phyloP scores from a whole-genome alignment of 169 alveolate species.

The Cryptosporidium sp. region DNA sequence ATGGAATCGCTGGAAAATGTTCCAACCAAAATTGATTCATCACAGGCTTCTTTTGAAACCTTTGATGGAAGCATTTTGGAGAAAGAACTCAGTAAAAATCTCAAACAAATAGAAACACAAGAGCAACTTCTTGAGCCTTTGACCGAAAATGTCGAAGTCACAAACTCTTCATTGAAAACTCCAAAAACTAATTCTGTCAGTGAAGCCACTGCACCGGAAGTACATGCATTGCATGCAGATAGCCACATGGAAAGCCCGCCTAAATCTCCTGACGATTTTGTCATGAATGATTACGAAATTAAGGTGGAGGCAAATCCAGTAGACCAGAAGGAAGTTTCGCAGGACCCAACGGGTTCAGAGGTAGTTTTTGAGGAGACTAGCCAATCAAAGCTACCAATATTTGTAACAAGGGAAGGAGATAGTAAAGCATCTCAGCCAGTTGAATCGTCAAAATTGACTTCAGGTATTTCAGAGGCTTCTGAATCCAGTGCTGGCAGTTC shows the following conservation, averaged over 20 bases:
- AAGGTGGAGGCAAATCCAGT: constrained; percentile 22
- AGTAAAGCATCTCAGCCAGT: neutral
- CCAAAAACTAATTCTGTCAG: constrained; percentile 33
- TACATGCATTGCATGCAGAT: constrained; percentile 2
- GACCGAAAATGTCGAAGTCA: constrained; percentile 9
- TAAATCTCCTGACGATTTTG: constrained; percentile 19
- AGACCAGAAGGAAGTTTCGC: constrained; percentile 2
- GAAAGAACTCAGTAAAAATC: neutral
- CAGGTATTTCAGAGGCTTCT: constrained; percentile 46
- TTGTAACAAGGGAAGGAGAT: neutral
- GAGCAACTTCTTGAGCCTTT: constrained; percentile 12
- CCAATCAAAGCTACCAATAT: constrained; percentile 53
- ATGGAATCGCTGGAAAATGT: constrained; percentile 25
- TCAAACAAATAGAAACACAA: constrained; percentile 7
- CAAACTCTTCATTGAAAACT: constrained; percentile 23
- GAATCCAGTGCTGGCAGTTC: neutral
- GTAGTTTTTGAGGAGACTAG: constrained; percentile 45
- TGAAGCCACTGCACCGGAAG: neutral
- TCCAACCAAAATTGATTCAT: constrained; percentile 1
- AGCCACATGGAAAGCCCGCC: constrained; percentile 34
- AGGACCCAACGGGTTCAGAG: neutral
- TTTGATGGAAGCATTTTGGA: constrained; percentile 20
- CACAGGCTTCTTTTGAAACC: neutral
- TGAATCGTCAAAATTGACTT: constrained; percentile 8
- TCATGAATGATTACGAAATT: constrained; percentile 1